Conservation (phyloP, 257 asterid species). For the Orobanche coerulescens region DNA sequence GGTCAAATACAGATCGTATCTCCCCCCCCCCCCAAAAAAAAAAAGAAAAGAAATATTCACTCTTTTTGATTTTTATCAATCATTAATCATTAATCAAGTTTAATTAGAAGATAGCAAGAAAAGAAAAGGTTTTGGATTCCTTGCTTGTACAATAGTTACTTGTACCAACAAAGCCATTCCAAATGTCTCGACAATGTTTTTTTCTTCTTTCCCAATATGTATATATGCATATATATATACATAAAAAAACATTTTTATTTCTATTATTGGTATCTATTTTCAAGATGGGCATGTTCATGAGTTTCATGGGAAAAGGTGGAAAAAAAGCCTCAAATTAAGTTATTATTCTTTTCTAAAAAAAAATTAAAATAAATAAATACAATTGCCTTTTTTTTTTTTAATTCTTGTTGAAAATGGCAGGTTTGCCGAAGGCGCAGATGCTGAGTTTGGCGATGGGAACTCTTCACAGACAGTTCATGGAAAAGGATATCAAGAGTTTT, state of each 20-base stretch:
- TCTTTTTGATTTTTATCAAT: too few relatives aligned
- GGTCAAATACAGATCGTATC: too few relatives aligned
- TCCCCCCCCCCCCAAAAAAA: too few relatives aligned
- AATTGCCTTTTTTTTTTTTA: neutral
- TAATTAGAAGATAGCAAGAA: too few relatives aligned
- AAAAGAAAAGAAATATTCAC: too few relatives aligned
- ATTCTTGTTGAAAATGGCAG: constrained; percentile 23
- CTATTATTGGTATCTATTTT: neutral
- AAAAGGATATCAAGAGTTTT: constrained; percentile 39
- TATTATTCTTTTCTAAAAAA: too few relatives aligned
- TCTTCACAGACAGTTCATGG: constrained; percentile 48
- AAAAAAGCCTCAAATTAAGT: too few relatives aligned
- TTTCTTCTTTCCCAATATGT: neutral
- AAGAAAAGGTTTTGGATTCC: constrained; percentile 39
- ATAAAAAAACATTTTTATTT: neutral
- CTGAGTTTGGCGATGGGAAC: constrained; percentile 56
- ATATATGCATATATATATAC: constrained; percentile 8
- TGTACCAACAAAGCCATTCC: constrained; percentile 36
- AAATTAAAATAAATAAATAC: too few relatives aligned
- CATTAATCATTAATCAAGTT: too few relatives aligned
- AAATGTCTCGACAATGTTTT: constrained; percentile 14
- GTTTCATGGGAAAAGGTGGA: constrained; percentile 71
- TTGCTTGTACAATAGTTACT: constrained; percentile 37
- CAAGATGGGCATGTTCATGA: constrained; percentile 64
- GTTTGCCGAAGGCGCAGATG: constrained; percentile 61